Conservation (phyloP, 768 basidiomycete genomes). For the Amanita polypyramis region DNA sequence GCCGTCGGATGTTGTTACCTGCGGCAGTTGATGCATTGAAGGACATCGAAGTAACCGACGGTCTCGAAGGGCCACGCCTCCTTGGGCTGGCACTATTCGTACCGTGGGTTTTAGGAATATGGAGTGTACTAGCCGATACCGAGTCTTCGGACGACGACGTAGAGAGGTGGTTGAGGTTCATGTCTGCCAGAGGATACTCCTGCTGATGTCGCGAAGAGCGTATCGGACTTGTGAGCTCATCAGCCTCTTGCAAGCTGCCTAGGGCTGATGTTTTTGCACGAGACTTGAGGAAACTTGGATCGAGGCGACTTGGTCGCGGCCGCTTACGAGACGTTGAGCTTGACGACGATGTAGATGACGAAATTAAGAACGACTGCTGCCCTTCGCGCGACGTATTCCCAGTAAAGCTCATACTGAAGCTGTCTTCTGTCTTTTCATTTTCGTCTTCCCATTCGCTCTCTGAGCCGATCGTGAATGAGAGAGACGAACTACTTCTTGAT, state of each 20-base stretch:
- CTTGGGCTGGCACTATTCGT: constrained; percentile 31
- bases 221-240: constrained; percentile 39
- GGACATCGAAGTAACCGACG: constrained; percentile 19
- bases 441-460: constrained; percentile 92
- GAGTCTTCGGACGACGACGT: constrained; percentile 17
- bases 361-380: constrained; percentile 28
- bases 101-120: constrained; percentile 30
- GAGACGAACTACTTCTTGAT: constrained; percentile 32
- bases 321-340: constrained; percentile 30
- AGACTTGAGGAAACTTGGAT: constrained; percentile 57
- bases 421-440: constrained; percentile 75
- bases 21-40: constrained; percentile 8
- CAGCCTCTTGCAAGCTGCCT: constrained; percentile 61
- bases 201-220: constrained; percentile 13
- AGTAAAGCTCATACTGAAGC: constrained; percentile 31
- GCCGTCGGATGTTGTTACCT: constrained; percentile 17
- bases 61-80: constrained; percentile 41
- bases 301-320: constrained; percentile 56
- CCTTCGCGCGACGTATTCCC: neutral
- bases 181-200: constrained; percentile 47
- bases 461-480: constrained; percentile 31
- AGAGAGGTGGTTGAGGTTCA: constrained; percentile 47
- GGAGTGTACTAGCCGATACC: constrained; percentile 15
- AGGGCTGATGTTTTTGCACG: constrained; percentile 36
- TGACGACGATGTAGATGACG: constrained; percentile 16